phyloP scores from a whole-genome alignment of 2,329 filamentous ascomycete species.

The Pseudofabraea citricarpa region DNA sequence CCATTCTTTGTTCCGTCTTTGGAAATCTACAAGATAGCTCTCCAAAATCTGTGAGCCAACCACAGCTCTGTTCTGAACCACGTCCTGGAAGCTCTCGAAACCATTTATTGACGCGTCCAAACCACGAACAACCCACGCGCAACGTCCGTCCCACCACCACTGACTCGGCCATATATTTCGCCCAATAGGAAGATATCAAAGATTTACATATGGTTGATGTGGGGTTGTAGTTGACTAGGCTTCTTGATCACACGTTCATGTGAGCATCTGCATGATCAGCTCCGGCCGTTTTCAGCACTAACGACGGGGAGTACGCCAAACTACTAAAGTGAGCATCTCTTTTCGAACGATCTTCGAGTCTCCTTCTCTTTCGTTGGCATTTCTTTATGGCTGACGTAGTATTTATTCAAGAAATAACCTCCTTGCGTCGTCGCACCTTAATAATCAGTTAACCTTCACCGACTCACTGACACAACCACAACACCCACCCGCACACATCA shows the following conservation, averaged over 20 bases:
- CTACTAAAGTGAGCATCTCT: not conserved
- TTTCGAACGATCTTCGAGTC: not conserved
- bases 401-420: slow-evolving; percentile 35
- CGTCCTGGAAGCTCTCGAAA: not conserved
- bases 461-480: slow-evolving; percentile 25
- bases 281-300: not conserved
- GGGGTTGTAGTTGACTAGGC: not conserved
- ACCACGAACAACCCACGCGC: not conserved
- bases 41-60: no score
- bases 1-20: no score
- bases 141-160: not conserved
- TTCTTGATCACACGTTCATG: not conserved
- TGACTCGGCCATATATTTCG: no score
- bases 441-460: slow-evolving; percentile 33
- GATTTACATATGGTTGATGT: not conserved
- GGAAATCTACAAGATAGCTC: no score
- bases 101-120: not conserved
- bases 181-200: no score
- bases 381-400: slow-evolving; percentile 37
- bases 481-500: slow-evolving; percentile 32
- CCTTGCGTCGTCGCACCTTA: slow-evolving; percentile 36
- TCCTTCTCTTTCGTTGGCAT: slow-evolving; percentile 1
- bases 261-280: not conserved
- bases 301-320: not conserved
- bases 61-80: not conserved